Base-by-base conservation (phyloP, 345 rosid genomes). In the Hirschfeldia incana region DNA sequence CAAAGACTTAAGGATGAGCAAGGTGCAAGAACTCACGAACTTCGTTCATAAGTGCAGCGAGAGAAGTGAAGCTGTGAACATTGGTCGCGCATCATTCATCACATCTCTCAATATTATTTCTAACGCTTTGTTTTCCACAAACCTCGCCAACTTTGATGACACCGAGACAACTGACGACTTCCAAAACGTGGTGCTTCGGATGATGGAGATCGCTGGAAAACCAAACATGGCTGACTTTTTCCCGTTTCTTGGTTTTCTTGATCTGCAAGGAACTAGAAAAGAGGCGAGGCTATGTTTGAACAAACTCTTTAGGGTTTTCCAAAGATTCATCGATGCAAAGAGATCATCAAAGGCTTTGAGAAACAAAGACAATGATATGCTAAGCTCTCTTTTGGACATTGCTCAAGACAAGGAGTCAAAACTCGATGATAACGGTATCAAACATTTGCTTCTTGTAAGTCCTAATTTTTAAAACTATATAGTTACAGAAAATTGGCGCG, bases 371-470 rank as follows among this genome's bases (percentile, higher is more conserved):
- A 76, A 37, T 2, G 87, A 84, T 65, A 53, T 82, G 33, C 44
- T 86, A 59, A 83, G 80, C 64, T 69, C 69, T 21, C 80, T 86
- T 27, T 34, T 82, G 15, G 61, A 68, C 32, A 73, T 78, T 11
- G 63, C 65, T 21, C 81, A 75, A 42, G 76, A 73, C 8, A 33
- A 68, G 5, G 58, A 21, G 3, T 75, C 78, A 16, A 76, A 42
- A 60, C 66, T 86, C 21, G 68, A 80, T 37, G 65, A 6, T 21
- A 21, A 21, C 21, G 21, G 21, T 21, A 21, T 21, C 21, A 21
- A 21, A 21, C 21, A 21, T 21, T 21, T 21, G 21, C 21, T 21
- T 21, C 21, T 21, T 21, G 21, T 21, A 21, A 21, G 21, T 21
- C 21, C 57, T 51, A 42, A 10, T 42, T 11, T 42, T 42, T 4